These are phyloP conservation scores for Nidula microcarpa DNA, from an alignment of 768 basidiomycete species.

Conservation along the genomic window DNA sequence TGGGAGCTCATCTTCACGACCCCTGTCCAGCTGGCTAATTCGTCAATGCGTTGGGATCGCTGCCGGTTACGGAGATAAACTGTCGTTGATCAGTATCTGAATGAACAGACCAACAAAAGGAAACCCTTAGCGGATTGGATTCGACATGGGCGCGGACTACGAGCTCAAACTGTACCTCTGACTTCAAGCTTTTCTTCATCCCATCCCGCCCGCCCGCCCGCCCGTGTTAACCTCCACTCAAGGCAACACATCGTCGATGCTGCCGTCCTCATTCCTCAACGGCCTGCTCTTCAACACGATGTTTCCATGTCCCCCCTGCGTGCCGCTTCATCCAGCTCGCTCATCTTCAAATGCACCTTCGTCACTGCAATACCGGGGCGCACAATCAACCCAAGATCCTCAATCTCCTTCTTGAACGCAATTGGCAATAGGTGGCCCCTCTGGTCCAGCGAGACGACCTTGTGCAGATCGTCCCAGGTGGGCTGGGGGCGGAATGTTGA, in stretches of 20 bases:
- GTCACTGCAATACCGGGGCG: conserved; percentile 93
- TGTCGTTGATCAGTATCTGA: too few species aligned
- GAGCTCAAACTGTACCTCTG: too few species aligned
- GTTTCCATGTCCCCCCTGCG: conserved; percentile 77
- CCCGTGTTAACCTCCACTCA: conserved; percentile 96
- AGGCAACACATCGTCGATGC: conserved; percentile 48
- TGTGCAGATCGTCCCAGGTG: conserved; percentile 68
- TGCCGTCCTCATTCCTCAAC: conserved; percentile 61
- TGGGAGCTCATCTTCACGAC: too few species aligned
- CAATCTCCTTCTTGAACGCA: conserved; percentile 45
- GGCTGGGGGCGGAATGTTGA: conserved; percentile 74
- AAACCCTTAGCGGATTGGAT: too few species aligned
- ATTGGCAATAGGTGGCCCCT: conserved; percentile 87
- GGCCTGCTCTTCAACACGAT: conserved; percentile 71
- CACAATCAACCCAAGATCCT: conserved; percentile 74
- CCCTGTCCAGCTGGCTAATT: too few species aligned
- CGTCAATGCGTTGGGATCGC: too few species aligned
- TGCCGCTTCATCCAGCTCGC: conserved; percentile 83
- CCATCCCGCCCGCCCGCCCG: too few species aligned
- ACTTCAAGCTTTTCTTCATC: too few species aligned
- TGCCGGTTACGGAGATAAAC: too few species aligned
- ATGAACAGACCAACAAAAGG: too few species aligned
- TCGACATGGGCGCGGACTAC: too few species aligned
- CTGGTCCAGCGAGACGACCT: conserved; percentile 93
- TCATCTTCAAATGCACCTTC: conserved; percentile 90